phyloP scores from a whole-genome alignment of 176 grass and related monocot genomes.

The Secale cereale region DNA sequence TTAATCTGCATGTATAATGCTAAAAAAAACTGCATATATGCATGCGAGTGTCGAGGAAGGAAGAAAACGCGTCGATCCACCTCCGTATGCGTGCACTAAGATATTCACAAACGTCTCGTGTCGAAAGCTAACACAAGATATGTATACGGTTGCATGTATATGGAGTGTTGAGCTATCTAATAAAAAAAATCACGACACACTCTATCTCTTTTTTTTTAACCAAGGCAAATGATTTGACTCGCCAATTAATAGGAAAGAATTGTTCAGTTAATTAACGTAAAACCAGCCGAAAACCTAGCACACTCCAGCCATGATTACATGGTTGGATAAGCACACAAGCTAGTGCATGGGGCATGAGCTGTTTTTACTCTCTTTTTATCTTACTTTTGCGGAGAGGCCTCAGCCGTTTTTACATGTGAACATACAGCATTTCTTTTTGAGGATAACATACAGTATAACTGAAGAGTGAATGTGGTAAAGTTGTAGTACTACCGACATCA shows the following conservation, averaged over 20 bases:
- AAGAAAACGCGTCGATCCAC: slow-evolving; percentile 35
- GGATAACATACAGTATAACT: no score
- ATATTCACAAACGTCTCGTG: neutral
- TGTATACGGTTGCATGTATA: no score
- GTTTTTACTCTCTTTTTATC: no score
- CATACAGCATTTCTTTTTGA: no score
- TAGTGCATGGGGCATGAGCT: no score
- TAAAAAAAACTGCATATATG: neutral
- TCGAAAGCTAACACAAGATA: neutral
- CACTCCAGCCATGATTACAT: neutral
- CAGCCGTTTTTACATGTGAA: neutral
- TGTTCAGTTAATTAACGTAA: no score
- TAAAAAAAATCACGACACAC: no score
- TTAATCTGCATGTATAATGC: neutral
- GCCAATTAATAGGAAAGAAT: no score
- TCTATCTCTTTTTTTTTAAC: no score
- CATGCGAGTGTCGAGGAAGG: slow-evolving; percentile 6
- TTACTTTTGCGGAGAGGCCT: neutral
- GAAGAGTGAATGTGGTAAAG: neutral
- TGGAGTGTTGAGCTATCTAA: no score
- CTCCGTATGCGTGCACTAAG: neutral
- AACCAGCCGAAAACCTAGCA: no score
- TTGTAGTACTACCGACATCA: neutral
- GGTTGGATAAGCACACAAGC: neutral
- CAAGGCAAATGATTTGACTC: no score